Conservation (phyloP, 164 flowering plant genomes). For the Tetracentron sinense region DNA sequence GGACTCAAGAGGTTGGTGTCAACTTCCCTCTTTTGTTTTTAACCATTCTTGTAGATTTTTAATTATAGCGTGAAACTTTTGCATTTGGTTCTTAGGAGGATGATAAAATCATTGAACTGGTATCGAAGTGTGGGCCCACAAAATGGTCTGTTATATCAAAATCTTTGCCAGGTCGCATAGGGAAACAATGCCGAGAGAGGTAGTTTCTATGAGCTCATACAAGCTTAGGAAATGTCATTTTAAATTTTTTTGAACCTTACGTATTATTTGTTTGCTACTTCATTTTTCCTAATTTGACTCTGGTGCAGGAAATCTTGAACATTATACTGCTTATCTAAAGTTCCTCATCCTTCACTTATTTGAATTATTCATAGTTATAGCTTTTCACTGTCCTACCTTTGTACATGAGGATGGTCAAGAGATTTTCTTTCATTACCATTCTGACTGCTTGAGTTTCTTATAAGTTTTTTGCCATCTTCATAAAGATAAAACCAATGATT, state of each 20-base stretch:
- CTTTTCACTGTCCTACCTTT: not conserved
- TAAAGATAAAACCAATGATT: not conserved
- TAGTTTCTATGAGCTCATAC: conserved; percentile 22
- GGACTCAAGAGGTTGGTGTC: conserved; percentile 82
- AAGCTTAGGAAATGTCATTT: not conserved
- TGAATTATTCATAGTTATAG: not conserved
- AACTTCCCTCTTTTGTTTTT: conserved; percentile 6
- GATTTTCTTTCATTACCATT: not conserved
- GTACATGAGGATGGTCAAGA: not conserved
- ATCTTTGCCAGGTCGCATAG: conserved; percentile 93
- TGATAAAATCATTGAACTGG: conserved; percentile 73
- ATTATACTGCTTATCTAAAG: not conserved
- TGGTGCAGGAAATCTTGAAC: not conserved
- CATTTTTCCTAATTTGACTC: not conserved
- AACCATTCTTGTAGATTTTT: not conserved
- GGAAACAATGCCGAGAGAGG: conserved; percentile 99
- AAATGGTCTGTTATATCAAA: conserved; percentile 96
- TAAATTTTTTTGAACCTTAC: not conserved
- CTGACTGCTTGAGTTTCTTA: not conserved
- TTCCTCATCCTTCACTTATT: not conserved
- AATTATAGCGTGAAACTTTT: conserved; percentile 6
- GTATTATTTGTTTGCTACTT: not conserved
- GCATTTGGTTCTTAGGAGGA: conserved; percentile 64
- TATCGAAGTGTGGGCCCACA: conserved; percentile 73
- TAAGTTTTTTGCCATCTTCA: not conserved